Base-by-base conservation (phyloP, 768 basidiomycete species). In the Suillus tomentosus region DNA sequence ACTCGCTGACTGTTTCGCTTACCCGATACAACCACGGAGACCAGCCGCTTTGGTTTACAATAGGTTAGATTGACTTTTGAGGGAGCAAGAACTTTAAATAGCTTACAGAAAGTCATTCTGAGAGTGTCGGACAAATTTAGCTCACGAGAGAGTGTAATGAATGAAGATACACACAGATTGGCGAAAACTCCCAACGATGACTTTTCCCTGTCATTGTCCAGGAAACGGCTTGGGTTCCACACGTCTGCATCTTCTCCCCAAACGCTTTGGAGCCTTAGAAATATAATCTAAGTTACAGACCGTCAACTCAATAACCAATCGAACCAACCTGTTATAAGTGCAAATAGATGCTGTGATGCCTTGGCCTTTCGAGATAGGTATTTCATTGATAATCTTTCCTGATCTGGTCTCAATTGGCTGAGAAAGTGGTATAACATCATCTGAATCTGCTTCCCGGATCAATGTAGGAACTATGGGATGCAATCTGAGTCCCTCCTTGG, bases 391-490 rank as follows among this genome's bases (percentile, higher is more conserved):
- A 6, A 43, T 55, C 45, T 66, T 65, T 19, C 72, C 79, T 0
- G 67, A 67, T 36, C 58, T 67, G 5, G 72, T 69, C n/a, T 60
- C 64, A 53, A 79, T 66, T 5, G 78, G 78, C 9, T 66, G 48
- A 2, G 73, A 64, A 17, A 79, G 71, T 4, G 78, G 79, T 24
- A 79, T 70, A 13, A 73, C 68, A 59, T 77, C 77, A 36, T 79
- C 76, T 7, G 62, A 57, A 2, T 61, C 65, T 2, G 77, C 74
- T n/a, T 39, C 53, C 42, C 78, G 72, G 15, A 64, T n/a, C 42
- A 74, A 65, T 11, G 64, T 64, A 55, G 72, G 72, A 37, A 71
- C 72, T 39, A 77, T 71, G 0, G 76, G 74, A 58, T 79, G 75
- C 13, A 75, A 65, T 7, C 78, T 73, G 45, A 79, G 63, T 3